Conservation (phyloP, 257 asterid species). For the Penstemon davidsonii region DNA sequence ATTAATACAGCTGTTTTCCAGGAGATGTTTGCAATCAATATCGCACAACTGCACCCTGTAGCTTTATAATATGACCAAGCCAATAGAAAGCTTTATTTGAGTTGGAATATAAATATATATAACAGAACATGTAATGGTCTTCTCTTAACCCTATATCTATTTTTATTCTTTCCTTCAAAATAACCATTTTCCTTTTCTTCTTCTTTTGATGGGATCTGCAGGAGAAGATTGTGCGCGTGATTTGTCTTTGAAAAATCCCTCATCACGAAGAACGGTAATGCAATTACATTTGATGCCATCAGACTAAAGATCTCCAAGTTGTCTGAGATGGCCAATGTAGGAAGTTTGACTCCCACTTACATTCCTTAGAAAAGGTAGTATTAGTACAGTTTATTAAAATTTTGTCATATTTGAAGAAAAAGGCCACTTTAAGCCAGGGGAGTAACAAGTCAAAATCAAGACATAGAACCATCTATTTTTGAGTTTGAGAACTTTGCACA, state of each 20-base stretch:
- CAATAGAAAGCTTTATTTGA: not conserved
- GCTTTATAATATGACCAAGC: not conserved
- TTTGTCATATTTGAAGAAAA: not conserved
- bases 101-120: not conserved
- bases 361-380: conserved; percentile 2
- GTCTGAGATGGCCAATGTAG: conserved; percentile 2
- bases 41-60: not conserved
- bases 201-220: not conserved
- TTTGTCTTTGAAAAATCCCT: conserved; percentile 2
- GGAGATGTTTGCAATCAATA: not conserved
- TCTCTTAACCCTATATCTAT: not conserved
- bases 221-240: not conserved
- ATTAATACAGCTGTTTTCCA: not conserved
- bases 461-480: not conserved
- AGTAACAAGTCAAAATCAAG: not conserved
- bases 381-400: not conserved
- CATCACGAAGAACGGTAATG: conserved; percentile 15
- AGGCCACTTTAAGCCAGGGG: not conserved
- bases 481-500: conserved; percentile 20
- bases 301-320: not conserved
- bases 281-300: conserved; percentile 10
- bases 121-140: not conserved
- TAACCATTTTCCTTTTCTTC: not conserved
- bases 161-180: not conserved
- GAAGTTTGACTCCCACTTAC: conserved; percentile 14